Conservation (phyloP, 768 basidiomycete genomes). For the Galerina sulciceps region DNA sequence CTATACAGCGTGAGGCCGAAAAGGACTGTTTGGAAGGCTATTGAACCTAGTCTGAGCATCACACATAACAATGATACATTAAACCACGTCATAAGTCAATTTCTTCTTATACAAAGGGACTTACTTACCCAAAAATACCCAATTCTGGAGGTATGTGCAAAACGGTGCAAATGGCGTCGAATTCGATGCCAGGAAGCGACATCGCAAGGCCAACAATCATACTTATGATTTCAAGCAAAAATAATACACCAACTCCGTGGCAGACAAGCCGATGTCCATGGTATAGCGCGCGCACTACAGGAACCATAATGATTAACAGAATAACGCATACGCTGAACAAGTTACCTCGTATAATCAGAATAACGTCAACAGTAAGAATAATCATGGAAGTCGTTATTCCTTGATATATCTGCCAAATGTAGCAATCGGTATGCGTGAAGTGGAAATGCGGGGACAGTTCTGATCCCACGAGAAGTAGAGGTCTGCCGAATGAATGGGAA, state of each 20-base stretch:
- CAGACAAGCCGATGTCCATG: constrained; percentile 33
- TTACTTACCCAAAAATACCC: constrained; percentile 34
- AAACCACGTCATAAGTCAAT: background rate
- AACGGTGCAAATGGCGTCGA: constrained; percentile 36
- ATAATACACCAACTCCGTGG: constrained; percentile 25
- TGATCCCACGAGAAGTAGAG: constrained; percentile 37
- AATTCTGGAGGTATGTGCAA: constrained; percentile 27
- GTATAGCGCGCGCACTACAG: constrained; percentile 42
- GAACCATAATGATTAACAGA: too few relatives aligned
- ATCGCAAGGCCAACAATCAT: constrained; percentile 32
- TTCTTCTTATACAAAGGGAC: background rate
- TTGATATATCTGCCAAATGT: constrained; percentile 47
- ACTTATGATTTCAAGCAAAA: constrained; percentile 31
- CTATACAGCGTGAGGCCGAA: constrained; percentile 40
- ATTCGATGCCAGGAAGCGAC: constrained; percentile 32
- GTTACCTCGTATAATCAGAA: constrained; percentile 43
- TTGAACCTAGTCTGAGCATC: constrained; percentile 7
- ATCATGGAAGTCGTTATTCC: constrained; percentile 32
- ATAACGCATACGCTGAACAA: background rate
- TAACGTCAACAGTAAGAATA: constrained; percentile 35
- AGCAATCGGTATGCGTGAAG: constrained; percentile 42
- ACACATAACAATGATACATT: constrained; percentile 17
- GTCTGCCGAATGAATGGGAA: constrained; percentile 17
- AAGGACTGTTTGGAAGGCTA: constrained; percentile 42
- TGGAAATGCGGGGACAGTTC: constrained; percentile 36